phyloP scores from a whole-genome alignment of 2,329 filamentous ascomycete species.

The Lecanicillium sp. region DNA sequence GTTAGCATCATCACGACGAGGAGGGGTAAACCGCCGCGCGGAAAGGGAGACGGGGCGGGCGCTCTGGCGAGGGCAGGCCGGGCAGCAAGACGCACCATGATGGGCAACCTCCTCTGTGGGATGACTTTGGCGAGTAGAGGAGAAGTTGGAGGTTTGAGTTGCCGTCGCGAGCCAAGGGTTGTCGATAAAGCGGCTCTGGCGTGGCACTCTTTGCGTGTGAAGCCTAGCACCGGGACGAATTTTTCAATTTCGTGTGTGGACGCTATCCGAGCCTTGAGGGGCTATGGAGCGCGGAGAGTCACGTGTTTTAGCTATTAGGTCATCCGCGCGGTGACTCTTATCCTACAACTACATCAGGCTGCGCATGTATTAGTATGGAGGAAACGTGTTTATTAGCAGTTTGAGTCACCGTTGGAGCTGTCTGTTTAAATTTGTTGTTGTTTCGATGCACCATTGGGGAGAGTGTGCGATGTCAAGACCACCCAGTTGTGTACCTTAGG shows the following conservation, averaged over 20 bases:
- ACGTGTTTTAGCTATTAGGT: slow-evolving; percentile 29
- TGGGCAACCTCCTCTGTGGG: slow-evolving; percentile 46
- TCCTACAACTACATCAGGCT: background rate
- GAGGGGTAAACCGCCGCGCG: slow-evolving; percentile 22
- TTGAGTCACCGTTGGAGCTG: too few relatives aligned
- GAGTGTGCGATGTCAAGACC: too few relatives aligned
- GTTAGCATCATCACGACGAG: slow-evolving; percentile 25
- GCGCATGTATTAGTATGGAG: too few relatives aligned
- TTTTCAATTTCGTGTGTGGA: slow-evolving; percentile 43
- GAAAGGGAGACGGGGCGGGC: background rate
- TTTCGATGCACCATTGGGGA: too few relatives aligned
- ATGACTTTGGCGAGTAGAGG: slow-evolving; percentile 31
- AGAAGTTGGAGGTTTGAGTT: slow-evolving; percentile 31
- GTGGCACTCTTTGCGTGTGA: slow-evolving; percentile 34
- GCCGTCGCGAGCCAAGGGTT: slow-evolving; percentile 34
- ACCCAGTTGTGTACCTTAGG: too few relatives aligned
- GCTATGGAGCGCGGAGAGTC: slow-evolving; percentile 27
- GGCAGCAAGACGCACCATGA: slow-evolving; percentile 35
- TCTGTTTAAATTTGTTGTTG: too few relatives aligned
- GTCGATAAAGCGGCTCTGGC: slow-evolving; percentile 31
- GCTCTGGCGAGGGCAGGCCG: slow-evolving; percentile 2
- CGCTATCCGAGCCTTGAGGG: slow-evolving; percentile 38
- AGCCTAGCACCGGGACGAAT: slow-evolving; percentile 32
- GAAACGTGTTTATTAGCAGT: too few relatives aligned
- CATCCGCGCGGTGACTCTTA: slow-evolving; percentile 19